Percentiles rank a stretch among this genome's conserved stretches.
phyloP scores from a whole-genome alignment of 495 filamentous ascomycete genomes.

The Talaromyces stipitatus region DNA sequence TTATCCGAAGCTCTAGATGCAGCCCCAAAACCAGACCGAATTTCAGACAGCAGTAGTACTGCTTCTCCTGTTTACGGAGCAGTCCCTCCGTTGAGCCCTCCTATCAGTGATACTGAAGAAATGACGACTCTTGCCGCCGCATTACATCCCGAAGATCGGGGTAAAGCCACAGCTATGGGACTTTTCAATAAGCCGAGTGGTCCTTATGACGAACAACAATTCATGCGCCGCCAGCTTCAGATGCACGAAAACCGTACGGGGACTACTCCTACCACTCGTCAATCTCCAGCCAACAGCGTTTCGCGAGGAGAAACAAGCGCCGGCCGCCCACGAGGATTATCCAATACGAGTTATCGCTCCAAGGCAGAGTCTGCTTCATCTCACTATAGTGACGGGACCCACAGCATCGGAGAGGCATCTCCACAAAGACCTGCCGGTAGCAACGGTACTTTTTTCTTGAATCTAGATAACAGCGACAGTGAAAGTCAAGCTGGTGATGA shows the following conservation, averaged over 20 bases:
- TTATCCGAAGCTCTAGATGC: constrained; percentile 18
- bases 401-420: constrained; percentile 22
- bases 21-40: constrained; percentile 5
- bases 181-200: constrained; percentile 73
- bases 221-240: constrained; percentile 70
- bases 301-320: constrained; percentile 19
- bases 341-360: constrained; percentile 36
- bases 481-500: constrained; percentile 27
- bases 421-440: constrained; percentile 14
- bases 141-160: constrained; percentile 68
- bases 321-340: constrained; percentile 31
- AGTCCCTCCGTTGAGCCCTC: constrained; percentile 63
- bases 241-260: constrained; percentile 59
- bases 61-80: constrained; percentile 34
- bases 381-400: constrained; percentile 28
- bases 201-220: constrained; percentile 77
- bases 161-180: constrained; percentile 80
- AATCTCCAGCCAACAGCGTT: constrained; percentile 24
- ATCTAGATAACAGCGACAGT: constrained; percentile 35
- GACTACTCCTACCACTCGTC: constrained; percentile 28
- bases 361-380: constrained; percentile 39
- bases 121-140: constrained; percentile 42
- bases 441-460: constrained; percentile 35
- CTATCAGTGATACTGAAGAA: constrained; percentile 63
- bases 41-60: constrained; percentile 10